Percentiles rank a stretch among this genome's conserved stretches.
Evolutionary conservation across 2,329 filamentous ascomycete genomes (phyloP).

Genomic region (Aspergillus persii): DNA sequence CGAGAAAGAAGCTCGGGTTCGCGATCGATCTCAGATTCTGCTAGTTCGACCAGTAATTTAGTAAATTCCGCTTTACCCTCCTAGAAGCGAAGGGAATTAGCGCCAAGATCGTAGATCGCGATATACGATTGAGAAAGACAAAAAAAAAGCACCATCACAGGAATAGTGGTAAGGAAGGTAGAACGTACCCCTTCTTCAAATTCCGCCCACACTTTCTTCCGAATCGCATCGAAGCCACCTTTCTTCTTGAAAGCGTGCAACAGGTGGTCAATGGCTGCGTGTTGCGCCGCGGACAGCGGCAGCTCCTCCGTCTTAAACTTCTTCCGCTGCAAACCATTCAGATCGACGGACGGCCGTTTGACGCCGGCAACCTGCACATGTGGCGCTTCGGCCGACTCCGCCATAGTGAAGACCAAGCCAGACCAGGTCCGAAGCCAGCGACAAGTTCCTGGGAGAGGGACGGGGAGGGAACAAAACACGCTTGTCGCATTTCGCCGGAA

Average conservation of each 20-base stretch:
- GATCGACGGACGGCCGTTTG: constrained; percentile 31
- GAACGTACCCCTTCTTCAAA: constrained; percentile 54
- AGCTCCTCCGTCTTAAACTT: constrained; percentile 62
- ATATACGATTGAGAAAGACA: background rate
- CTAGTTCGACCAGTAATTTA: constrained; percentile 53
- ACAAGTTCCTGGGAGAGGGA: background rate
- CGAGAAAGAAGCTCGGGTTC: constrained; percentile 61
- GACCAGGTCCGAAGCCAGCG: background rate
- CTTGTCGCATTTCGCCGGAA: background rate
- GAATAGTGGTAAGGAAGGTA: background rate
- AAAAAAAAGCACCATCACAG: background rate
- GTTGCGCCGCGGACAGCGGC: constrained; percentile 58
- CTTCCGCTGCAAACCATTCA: constrained; percentile 38
- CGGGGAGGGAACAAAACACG: too few relatives aligned
- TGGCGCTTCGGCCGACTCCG: constrained; percentile 31
- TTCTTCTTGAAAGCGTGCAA: constrained; percentile 66
- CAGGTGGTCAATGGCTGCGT: constrained; percentile 58
- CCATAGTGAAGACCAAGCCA: constrained; percentile 29
- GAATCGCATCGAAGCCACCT: constrained; percentile 61
- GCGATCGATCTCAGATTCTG: constrained; percentile 61
- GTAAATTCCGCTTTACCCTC: constrained; percentile 54
- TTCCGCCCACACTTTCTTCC: constrained; percentile 60
- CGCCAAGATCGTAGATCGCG: background rate
- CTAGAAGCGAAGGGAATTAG: constrained; percentile 32
- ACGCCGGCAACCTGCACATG: constrained; percentile 24